Evolutionary conservation across 805 yeast species (phyloP).

Genomic region (Monosporozyma servazzii): DNA sequence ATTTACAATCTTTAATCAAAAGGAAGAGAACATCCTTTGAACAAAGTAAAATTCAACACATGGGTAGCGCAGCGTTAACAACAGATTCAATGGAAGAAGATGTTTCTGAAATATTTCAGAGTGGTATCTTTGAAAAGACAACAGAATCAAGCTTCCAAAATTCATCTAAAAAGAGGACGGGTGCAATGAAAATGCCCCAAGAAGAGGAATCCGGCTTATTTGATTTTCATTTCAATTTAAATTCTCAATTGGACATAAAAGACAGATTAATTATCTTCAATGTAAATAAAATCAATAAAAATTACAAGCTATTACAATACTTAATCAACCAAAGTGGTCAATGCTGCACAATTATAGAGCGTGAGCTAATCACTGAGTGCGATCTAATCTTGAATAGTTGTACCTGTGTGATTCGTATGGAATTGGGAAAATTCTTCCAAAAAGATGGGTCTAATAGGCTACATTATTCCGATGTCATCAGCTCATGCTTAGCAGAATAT

Average conservation of each 20-base stretch:
- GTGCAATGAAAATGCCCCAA: background rate
- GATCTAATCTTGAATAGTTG: conserved; percentile 15
- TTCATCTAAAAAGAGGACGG: background rate
- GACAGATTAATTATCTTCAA: conserved; percentile 8
- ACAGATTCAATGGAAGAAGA: background rate
- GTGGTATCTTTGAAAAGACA: background rate
- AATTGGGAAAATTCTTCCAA: conserved; percentile 17
- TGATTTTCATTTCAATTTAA: background rate
- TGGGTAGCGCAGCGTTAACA: background rate
- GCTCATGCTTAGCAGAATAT: conserved; percentile 9
- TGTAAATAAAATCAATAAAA: conserved; percentile 7
- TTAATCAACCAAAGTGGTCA: conserved; percentile 2
- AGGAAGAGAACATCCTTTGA: conserved; percentile 1
- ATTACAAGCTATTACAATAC: conserved; percentile 8
- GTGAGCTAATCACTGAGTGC: conserved; percentile 4
- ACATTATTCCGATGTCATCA: conserved; percentile 10
- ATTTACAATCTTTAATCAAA: conserved; percentile 9
- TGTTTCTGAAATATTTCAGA: background rate
- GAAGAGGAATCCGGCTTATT: background rate
- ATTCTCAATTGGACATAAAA: background rate
- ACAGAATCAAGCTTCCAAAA: background rate
- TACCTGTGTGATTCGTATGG: conserved; percentile 15
- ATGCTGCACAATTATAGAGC: conserved; percentile 10
- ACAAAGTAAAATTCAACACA: conserved; percentile 1
- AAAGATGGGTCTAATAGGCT: conserved; percentile 2